Percentiles rank a stretch among this genome's conserved stretches.
These are phyloP conservation scores for Aspergillus persii DNA, from an alignment of 2,329 filamentous ascomycete species.

Conservation along the genomic window DNA sequence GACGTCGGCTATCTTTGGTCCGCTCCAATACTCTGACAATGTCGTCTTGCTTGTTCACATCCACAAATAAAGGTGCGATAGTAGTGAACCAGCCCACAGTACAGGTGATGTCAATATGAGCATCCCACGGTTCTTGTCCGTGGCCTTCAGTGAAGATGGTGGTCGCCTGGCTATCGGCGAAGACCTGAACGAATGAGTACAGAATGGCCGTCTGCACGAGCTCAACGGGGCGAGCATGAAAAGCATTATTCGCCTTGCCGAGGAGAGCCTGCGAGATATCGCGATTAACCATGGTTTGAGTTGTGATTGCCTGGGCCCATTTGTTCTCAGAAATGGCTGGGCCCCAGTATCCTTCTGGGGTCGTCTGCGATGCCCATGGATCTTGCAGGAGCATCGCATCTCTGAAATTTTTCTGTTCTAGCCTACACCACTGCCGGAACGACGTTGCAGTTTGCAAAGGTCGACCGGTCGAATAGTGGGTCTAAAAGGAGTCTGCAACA, in stretches of 20 bases:
- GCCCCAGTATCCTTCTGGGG: conserved; percentile 1
- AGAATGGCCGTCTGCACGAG: no score
- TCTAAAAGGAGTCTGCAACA: no score
- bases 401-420: conserved; percentile 9
- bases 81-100: conserved; percentile 27
- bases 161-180: conserved; percentile 9
- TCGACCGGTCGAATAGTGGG: not conserved
- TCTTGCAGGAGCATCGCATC: not conserved
- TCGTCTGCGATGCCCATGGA: not conserved
- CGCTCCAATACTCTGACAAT: not conserved
- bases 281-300: not conserved
- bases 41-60: not conserved
- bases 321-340: not conserved
- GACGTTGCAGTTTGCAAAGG: conserved; percentile 3
- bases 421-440: conserved; percentile 19
- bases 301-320: not conserved
- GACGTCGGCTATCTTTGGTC: conserved; percentile 8
- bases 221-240: conserved; percentile 1
- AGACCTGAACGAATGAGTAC: conserved; percentile 15
- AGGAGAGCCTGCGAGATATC: conserved; percentile 5
- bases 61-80: not conserved
- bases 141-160: conserved; percentile 23
- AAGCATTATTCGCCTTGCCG: conserved; percentile 12
- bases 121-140: conserved; percentile 17
- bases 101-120: conserved; percentile 18